phyloP scores from a whole-genome alignment of 192 early-diverging fungal genomes.

The Dispira simplex region DNA sequence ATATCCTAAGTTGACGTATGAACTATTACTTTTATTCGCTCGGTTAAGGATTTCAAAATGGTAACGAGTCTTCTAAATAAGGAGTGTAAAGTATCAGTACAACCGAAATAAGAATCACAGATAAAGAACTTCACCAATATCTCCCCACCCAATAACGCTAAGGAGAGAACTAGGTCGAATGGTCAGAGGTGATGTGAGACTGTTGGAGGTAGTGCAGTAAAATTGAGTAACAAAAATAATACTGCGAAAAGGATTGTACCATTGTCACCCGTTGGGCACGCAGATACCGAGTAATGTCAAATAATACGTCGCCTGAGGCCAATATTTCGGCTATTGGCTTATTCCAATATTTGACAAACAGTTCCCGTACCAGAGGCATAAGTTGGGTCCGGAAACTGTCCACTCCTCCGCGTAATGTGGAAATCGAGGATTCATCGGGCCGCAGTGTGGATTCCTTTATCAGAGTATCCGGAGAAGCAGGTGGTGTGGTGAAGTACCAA shows the following conservation, averaged over 20 bases:
- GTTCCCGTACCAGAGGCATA: background rate
- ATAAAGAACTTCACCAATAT: too few relatives aligned
- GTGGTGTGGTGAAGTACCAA: conserved; percentile 14
- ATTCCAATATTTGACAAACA: background rate
- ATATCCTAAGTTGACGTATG: too few relatives aligned
- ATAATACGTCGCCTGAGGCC: conserved; percentile 36
- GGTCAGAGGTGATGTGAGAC: too few relatives aligned
- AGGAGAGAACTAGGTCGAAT: too few relatives aligned
- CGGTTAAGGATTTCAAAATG: too few relatives aligned
- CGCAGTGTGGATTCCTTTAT: background rate
- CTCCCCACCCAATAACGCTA: too few relatives aligned
- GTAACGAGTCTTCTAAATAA: too few relatives aligned
- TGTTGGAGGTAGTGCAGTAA: background rate
- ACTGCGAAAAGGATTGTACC: conserved; percentile 71
- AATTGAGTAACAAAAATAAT: conserved; percentile 46
- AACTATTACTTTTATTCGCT: too few relatives aligned
- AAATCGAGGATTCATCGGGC: background rate
- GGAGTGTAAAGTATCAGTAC: too few relatives aligned
- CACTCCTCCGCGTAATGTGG: background rate
- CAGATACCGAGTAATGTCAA: conserved; percentile 35
- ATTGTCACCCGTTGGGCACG: conserved; percentile 60
- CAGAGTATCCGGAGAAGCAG: conserved; percentile 5
- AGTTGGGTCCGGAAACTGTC: background rate
- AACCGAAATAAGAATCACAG: too few relatives aligned
- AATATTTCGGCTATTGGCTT: background rate